Conservation (phyloP, 1,139 yeast genomes). For the Blastobotrys illinoisensis region DNA sequence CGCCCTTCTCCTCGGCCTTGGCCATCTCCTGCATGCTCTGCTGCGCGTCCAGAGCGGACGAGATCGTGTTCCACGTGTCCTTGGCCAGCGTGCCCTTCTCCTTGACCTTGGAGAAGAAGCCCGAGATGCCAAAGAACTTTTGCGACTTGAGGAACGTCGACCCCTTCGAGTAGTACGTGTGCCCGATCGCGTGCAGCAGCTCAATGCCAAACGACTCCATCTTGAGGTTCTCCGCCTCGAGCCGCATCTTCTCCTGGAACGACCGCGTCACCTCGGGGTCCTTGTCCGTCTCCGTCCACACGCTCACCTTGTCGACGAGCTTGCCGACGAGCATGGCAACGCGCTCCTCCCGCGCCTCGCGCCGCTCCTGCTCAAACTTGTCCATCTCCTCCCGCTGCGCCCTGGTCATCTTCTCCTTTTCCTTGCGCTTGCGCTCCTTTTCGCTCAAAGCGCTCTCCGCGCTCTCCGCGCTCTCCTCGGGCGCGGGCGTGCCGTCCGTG, state of each 20-base stretch:
- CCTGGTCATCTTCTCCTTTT: slow-evolving; percentile 34
- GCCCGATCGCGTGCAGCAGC: slow-evolving; percentile 80
- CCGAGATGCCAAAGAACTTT: slow-evolving; percentile 74
- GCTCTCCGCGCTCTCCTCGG: slow-evolving; percentile 7
- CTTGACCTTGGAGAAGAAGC: slow-evolving; percentile 75
- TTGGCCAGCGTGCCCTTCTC: slow-evolving; percentile 83
- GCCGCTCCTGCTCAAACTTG: slow-evolving; percentile 73
- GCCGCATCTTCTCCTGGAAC: slow-evolving; percentile 62
- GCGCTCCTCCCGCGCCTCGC: slow-evolving; percentile 64
- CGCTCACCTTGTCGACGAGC: slow-evolving; percentile 59
- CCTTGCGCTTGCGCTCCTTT: slow-evolving; percentile 25
- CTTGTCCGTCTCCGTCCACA: slow-evolving; percentile 81
- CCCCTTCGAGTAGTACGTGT: slow-evolving; percentile 66
- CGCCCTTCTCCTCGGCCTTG: slow-evolving; percentile 43
- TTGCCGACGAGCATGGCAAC: slow-evolving; percentile 59
- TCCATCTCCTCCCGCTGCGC: slow-evolving; percentile 60
- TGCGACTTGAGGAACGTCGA: slow-evolving; percentile 58
- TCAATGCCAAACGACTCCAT: slow-evolving; percentile 94
- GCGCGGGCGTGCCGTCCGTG: slow-evolving; percentile 1
- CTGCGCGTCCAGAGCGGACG: slow-evolving; percentile 87
- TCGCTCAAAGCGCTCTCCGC: slow-evolving; percentile 12
- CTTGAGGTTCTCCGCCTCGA: slow-evolving; percentile 83
- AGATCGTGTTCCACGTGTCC: slow-evolving; percentile 80
- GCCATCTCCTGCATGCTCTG: slow-evolving; percentile 69
- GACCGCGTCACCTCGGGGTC: slow-evolving; percentile 61